phyloP scores from a whole-genome alignment of 2,329 filamentous ascomycete species.

The Colletotrichum tofieldiae region DNA sequence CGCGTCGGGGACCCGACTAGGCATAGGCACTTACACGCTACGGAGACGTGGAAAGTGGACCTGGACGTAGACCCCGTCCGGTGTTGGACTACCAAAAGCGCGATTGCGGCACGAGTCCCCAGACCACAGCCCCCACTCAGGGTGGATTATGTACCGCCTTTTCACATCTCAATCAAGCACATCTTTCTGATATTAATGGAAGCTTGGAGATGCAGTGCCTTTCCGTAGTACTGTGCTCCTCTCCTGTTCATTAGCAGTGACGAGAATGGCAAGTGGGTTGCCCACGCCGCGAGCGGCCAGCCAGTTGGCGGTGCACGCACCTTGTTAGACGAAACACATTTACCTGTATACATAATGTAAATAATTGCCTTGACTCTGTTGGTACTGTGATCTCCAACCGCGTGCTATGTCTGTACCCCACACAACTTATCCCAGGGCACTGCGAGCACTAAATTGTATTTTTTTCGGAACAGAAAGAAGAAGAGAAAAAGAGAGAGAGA shows the following conservation, averaged over 20 bases:
- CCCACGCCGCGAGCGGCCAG: background rate
- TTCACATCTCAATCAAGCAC: background rate
- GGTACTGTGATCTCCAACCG: background rate
- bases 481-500: too few relatives aligned
- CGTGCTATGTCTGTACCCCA: background rate
- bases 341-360: too few relatives aligned
- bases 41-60: slow-evolving; percentile 12
- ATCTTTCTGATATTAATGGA: slow-evolving; percentile 1
- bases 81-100: slow-evolving; percentile 17
- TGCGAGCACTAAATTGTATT: background rate
- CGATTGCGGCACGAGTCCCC: slow-evolving; percentile 36
- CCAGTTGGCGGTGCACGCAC: background rate
- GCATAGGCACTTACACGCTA: slow-evolving; percentile 18
- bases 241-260: background rate
- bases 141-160: slow-evolving; percentile 3
- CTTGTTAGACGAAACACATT: too few relatives aligned
- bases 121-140: background rate
- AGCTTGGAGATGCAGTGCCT: background rate
- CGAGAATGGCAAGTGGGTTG: background rate
- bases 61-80: slow-evolving; percentile 3
- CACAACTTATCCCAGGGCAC: background rate
- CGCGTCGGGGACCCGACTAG: slow-evolving; percentile 35
- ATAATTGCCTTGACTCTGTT: background rate
- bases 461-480: too few relatives aligned
- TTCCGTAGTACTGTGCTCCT: background rate